phyloP scores from a whole-genome alignment of 202 grass and related monocot genomes.

The Eragrostis tef region DNA sequence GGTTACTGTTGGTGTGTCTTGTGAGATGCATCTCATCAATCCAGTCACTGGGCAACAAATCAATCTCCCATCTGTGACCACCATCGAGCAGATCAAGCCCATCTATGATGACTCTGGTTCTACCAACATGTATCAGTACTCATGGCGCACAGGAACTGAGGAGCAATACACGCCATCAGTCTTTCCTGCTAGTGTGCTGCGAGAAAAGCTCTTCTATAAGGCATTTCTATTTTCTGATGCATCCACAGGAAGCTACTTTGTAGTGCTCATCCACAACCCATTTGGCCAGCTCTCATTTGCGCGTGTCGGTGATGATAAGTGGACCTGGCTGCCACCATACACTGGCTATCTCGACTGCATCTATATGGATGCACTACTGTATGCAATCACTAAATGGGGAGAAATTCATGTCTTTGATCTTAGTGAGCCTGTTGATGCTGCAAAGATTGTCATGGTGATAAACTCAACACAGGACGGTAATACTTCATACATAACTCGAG shows the following conservation, averaged over 20 bases:
- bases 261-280: not conserved
- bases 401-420: not conserved
- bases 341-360: not conserved
- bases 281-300: not conserved
- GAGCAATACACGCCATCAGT: not conserved
- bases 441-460: too few species aligned
- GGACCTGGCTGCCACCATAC: not conserved
- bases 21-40: not conserved
- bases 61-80: not conserved
- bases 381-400: not conserved
- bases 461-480: too few species aligned
- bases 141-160: not conserved
- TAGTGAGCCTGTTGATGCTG: not conserved
- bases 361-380: not conserved
- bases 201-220: not conserved
- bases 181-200: not conserved
- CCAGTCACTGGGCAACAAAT: not conserved
- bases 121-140: not conserved
- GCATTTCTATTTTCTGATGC: not conserved
- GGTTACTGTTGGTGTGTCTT: not conserved
- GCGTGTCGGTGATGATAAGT: too few species aligned
- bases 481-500: not conserved
- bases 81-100: not conserved
- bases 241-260: not conserved
- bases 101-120: not conserved